phyloP scores from a whole-genome alignment of 441 rosid species.

The Metrosideros polymorpha region DNA sequence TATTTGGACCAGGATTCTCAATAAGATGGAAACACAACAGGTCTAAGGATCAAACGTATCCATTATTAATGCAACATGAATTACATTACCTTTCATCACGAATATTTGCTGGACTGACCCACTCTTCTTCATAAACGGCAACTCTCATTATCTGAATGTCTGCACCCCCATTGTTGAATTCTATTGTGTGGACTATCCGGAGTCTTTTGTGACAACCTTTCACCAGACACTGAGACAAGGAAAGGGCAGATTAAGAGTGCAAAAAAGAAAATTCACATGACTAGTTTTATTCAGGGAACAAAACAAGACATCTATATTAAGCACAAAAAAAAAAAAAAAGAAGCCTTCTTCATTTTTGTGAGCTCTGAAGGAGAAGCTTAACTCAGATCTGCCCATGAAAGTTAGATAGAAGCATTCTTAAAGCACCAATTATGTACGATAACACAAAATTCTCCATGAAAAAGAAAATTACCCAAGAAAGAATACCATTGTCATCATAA shows the following conservation, averaged over 20 bases:
- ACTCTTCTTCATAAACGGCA: constrained; percentile 83
- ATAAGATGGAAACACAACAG: neutral
- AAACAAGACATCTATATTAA: neutral
- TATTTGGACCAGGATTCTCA: neutral
- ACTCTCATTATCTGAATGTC: constrained; percentile 88
- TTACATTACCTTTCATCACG: constrained; percentile 43
- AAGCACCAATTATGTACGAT: neutral
- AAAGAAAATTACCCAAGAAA: neutral
- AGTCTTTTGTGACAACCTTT: constrained; percentile 97
- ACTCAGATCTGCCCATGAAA: neutral
- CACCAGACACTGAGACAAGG: constrained; percentile 58
- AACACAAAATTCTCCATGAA: neutral
- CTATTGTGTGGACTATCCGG: constrained; percentile 79
- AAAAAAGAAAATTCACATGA: neutral
- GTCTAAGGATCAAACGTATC: neutral
- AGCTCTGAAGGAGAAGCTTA: neutral
- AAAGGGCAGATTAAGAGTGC: neutral
- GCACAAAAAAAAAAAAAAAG: neutral
- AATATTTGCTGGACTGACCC: constrained; percentile 67
- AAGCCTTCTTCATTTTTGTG: neutral
- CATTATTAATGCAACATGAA: neutral
- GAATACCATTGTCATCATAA: neutral
- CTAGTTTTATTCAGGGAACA: neutral
- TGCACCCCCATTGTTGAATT: constrained; percentile 71
- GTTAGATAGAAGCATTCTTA: neutral